Evolutionary conservation across 129 eudicot genomes (phyloP).

Genomic region (Glebionis coronaria): DNA sequence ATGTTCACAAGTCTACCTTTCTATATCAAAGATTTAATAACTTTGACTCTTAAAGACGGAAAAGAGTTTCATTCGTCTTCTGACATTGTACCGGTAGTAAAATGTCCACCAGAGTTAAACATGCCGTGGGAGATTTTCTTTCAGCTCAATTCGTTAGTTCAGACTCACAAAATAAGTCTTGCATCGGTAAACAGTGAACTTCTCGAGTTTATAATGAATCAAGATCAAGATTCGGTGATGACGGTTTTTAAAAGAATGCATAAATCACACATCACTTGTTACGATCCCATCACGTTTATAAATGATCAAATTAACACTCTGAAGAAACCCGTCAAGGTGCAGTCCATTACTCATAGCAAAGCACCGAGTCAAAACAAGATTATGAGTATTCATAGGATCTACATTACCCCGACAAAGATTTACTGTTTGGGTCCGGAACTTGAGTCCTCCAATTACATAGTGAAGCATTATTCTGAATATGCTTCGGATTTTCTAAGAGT

Average conservation of each 20-base stretch:
- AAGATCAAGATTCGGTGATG: constrained; percentile 45
- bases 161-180: constrained; percentile 74
- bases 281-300: constrained; percentile 66
- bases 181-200: constrained; percentile 50
- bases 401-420: constrained; percentile 75
- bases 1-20: constrained; percentile 46
- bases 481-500: constrained; percentile 82
- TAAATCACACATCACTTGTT: constrained; percentile 61
- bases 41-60: constrained; percentile 38
- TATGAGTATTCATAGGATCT: constrained; percentile 86
- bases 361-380: constrained; percentile 47
- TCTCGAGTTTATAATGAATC: constrained; percentile 48
- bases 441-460: constrained; percentile 82
- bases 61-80: constrained; percentile 41
- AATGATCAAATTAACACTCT: constrained; percentile 23
- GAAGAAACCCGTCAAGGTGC: constrained; percentile 27
- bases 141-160: constrained; percentile 89
- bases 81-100: constrained; percentile 65
- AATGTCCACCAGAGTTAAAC: constrained; percentile 29
- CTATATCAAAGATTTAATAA: constrained; percentile 43
- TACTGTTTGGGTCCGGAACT: constrained; percentile 92
- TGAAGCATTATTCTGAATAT: constrained; percentile 68
- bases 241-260: constrained; percentile 71
- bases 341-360: constrained; percentile 36
- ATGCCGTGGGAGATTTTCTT: constrained; percentile 72